Percentiles rank a stretch among this genome's conserved stretches.
Conservation (phyloP, 2,329 filamentous ascomycete species). For the Rutstroemia sp. region DNA sequence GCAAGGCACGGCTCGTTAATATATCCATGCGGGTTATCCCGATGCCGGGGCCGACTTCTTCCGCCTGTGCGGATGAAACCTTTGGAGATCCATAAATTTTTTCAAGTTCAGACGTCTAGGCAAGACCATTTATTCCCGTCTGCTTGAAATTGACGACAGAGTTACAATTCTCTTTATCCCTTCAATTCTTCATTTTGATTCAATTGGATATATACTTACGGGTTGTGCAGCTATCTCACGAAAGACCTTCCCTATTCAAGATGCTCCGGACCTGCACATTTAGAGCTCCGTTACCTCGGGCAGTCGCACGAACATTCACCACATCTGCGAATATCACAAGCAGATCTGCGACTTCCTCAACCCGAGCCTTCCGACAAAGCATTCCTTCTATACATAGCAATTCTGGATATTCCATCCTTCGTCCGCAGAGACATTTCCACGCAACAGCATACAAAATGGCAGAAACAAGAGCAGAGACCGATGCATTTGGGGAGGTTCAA, state of each 20-base stretch:
- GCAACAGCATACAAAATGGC: conserved; percentile 31
- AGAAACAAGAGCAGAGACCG: conserved; percentile 75
- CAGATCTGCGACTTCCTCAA: conserved; percentile 7
- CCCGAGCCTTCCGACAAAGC: not conserved
- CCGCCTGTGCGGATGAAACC: not conserved
- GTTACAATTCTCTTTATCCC: not conserved
- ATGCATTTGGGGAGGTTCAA: conserved; percentile 96
- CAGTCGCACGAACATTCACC: conserved; percentile 5
- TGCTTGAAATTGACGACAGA: too few relatives aligned
- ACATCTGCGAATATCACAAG: conserved; percentile 2
- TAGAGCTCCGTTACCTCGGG: conserved; percentile 7
- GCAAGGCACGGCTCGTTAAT: not conserved
- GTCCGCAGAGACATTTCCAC: conserved; percentile 25
- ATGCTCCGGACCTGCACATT: conserved; percentile 9
- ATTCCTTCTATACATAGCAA: conserved; percentile 9
- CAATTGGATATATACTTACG: not conserved
- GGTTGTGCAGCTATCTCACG: not conserved
- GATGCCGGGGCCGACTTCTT: not conserved
- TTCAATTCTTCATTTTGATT: conserved; percentile 4
- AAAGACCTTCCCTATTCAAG: not conserved
- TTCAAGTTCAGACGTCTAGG: not conserved
- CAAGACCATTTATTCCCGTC: not conserved
- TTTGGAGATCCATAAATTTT: not conserved
- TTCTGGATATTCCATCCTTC: conserved; percentile 11
- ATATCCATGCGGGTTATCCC: not conserved